Evolutionary conservation across 23 red algal genomes (phyloP), one percentile per base, ranked within the genome.

Genomic region (Gracilaria gracilis): DNA sequence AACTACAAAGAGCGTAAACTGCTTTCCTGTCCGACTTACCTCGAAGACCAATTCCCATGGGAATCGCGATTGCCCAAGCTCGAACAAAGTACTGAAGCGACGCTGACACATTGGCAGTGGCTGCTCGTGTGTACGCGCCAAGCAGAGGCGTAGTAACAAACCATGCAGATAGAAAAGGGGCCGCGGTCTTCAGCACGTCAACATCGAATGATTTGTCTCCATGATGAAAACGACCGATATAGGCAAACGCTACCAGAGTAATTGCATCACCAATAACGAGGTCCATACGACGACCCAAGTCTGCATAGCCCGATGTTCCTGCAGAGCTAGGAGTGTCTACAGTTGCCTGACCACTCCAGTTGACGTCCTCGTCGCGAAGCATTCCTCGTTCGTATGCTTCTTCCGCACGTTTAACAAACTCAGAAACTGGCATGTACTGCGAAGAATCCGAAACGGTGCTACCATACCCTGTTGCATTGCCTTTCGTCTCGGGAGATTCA

Each of bases 151-250:
- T 75, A 36, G 61, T 64, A 29, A 75, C 42, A 17, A 95, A 77
- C 96, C 96, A 98, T 11, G 87, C 78, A 16, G 94, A 57, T 17
- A 95, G n/a, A 64, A 98, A 98, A 67, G 96, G 96, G 14, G 80
- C 76, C 0, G 96, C 96, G 25, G 92, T 95, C 46, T 84, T 62
- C 33, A 91, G 42, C 7, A 88, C 64, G n/a, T 40, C 91, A 67
- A 93, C 48, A 80, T 83, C 58, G 20, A 81, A 73, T 20, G 53
- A 51, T 0, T 35, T 47, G 14, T 31, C 66, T 11, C 75, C 86
- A 46, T 92, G 82, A 57, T 34, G 83, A 31, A 48, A 65, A 39
- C 70, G 77, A 7, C 88, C 86, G 20, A 98, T 77, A 36, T 85
- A 87, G 21, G 88, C 92, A 88, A 92, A 94, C 11, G 83, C 3